Base-by-base conservation (phyloP, 306 rosid species). In the Vigna radiata region DNA sequence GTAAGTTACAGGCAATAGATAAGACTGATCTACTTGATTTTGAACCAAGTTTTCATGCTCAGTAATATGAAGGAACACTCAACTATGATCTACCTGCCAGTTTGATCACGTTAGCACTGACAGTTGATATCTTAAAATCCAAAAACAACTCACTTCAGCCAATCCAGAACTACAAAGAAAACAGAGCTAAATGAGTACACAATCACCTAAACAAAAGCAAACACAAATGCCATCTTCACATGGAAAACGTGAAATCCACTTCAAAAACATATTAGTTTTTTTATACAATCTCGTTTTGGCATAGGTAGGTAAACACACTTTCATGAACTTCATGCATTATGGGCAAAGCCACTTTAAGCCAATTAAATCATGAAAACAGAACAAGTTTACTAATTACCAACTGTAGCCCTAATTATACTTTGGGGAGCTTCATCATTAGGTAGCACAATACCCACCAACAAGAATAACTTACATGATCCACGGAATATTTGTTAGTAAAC, bases 381-480 rank as follows among this genome's bases (percentile, higher is more conserved):
- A 46, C 10, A 4, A 69, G 52, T 33, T 59, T 56, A 46, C 64
- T 68, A 49, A 80, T 87, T 84, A 92, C 93, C 96, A 84, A 85
- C 77, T 83, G 82, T 77, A 72, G 54, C 81, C 82, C 80, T 62
- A 88, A 71, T 75, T 80, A 82, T 33, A 47, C 53, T 70, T 86
- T 37, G 13, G 77, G 75, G 85, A 83, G 82, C 77, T 68, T 80
- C 87, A 86, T 70, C 97, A 87, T 70, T 68, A 77, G 73, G 88
- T 73, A 78, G 92, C 79, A 65, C 84, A 81, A 73, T 54, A 90
- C 79, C 62, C 80, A 77, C 72, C 60, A 86, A 72, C 77, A 82
- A 29, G 81, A 80, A 90, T 84, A 90, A 79, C 78, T 84, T 85
- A 83, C 88, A 82, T 77, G 87, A 70, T 70, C 81, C 66, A n/a